Evolutionary conservation across 352 stramenopile genomes (phyloP), one percentile per base, ranked within the genome.

Genomic region (Phytophthora nicotianae): DNA sequence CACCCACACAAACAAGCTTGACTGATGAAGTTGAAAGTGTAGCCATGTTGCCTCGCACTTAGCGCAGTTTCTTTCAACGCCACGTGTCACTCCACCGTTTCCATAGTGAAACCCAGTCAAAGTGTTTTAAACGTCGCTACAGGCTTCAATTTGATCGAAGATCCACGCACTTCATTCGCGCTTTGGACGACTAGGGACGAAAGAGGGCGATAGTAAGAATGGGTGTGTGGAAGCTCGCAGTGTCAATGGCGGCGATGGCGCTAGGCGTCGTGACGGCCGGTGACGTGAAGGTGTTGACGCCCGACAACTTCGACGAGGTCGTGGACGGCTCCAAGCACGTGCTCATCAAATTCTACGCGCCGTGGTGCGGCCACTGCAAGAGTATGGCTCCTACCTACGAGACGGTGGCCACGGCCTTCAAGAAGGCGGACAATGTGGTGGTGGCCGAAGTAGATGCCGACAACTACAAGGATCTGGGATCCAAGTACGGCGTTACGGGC

Each of bases 331-430:
- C 83, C 37, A 91, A 88, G 68, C 68, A 93, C 68, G 83, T 93
- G 65, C 76, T 96, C 50, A 73, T 96, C 45, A 86, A 97, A 76
- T 97, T 97, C 53, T 97, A 96, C 76, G 89, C 91, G 16, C 90
- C 90, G 19, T 96, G 86, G 86, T 97, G 91, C 72, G 88, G 87
- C 17, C 91, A 97, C 77, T 97, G 91, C 81, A 96, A 97, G 81
- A 90, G 69, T 55, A 72, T 96, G 57, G 84, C 83, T 32, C 87
- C 87, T 2, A 71, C 65, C 14, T 96, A 87, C 68, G 88, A 97
- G 58, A 86, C 79, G n/a, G 77, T 96, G n/a, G 93, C 90, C 17
- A 85, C 80, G 54, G 76, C 86, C 53, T 93, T 98, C 55, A 92
- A 91, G 65, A 96, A 96, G 57, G 69, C 85, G 16, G 69, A 84